phyloP scores from a whole-genome alignment of 768 basidiomycete genomes.

The Pisolithus tinctorius region DNA sequence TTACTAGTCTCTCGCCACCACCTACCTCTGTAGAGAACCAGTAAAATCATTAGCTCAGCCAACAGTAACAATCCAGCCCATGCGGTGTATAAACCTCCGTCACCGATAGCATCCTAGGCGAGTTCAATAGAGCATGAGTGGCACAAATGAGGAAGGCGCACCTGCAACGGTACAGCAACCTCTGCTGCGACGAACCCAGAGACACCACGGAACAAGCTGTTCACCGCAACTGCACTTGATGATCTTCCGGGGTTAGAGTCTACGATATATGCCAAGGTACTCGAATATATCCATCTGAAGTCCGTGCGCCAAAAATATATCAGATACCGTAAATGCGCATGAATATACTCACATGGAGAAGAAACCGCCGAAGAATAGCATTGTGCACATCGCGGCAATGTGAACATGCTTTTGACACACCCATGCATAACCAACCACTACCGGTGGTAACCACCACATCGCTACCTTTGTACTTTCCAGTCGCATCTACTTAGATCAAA shows the following conservation, averaged over 20 bases:
- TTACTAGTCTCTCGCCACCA: constrained; percentile 53
- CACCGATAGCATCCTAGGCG: constrained; percentile 69
- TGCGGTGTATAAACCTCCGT: constrained; percentile 75
- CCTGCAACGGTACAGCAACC: constrained; percentile 68
- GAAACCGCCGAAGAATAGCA: constrained; percentile 72
- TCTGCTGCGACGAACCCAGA: constrained; percentile 66
- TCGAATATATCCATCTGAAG: constrained; percentile 53
- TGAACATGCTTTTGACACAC: constrained; percentile 57
- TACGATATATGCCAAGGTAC: constrained; percentile 78
- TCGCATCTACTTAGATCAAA: constrained; percentile 52
- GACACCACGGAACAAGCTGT: constrained; percentile 67
- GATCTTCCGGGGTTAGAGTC: constrained; percentile 82
- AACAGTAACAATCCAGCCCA: constrained; percentile 53
- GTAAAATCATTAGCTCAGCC: constrained; percentile 46
- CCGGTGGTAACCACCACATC: constrained; percentile 47
- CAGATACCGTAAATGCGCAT: too few species aligned
- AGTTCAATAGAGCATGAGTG: not conserved
- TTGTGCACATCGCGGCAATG: constrained; percentile 62
- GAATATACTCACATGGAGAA: constrained; percentile 51
- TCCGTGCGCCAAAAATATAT: not conserved
- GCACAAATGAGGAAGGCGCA: not conserved
- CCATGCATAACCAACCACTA: constrained; percentile 73
- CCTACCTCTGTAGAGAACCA: constrained; percentile 56
- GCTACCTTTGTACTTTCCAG: constrained; percentile 56
- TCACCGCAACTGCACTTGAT: constrained; percentile 68